Evolutionary conservation across 257 asterid genomes (phyloP).

Genomic region (Petrea volubilis): DNA sequence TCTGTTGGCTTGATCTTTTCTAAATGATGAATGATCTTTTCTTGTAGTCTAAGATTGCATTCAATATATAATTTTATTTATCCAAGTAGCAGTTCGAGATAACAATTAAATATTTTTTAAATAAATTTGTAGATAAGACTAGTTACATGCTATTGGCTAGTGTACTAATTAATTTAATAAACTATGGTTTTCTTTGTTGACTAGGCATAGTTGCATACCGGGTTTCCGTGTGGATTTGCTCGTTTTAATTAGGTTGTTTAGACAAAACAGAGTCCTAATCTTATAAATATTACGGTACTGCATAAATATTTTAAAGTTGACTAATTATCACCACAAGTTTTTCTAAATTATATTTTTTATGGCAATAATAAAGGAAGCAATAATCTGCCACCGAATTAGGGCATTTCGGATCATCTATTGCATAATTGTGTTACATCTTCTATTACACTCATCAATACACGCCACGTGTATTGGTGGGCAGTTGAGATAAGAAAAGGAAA

Average conservation of each 20-base stretch:
- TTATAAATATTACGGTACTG: background rate
- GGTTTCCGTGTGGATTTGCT: conserved; percentile 3
- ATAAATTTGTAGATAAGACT: background rate
- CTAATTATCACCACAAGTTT: background rate
- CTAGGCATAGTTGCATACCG: background rate
- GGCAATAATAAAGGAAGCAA: background rate
- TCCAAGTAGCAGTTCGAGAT: background rate
- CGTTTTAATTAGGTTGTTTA: no score
- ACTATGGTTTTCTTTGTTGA: background rate
- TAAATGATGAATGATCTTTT: background rate
- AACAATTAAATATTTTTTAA: background rate
- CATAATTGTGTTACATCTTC: no score
- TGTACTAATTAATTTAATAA: background rate
- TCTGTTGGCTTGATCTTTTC: conserved; percentile 8
- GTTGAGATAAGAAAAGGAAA: no score
- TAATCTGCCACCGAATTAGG: background rate
- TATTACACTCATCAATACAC: no score
- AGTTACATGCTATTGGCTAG: background rate
- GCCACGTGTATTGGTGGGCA: no score
- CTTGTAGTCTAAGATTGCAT: background rate
- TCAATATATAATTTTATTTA: background rate
- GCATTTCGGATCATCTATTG: no score
- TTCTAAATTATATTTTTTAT: background rate
- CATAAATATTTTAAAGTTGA: background rate
- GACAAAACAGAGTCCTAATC: background rate